Evolutionary conservation across 805 yeast genomes (phyloP), one percentile per base, ranked within the genome.

Genomic region (Suhomyces canberraensis): DNA sequence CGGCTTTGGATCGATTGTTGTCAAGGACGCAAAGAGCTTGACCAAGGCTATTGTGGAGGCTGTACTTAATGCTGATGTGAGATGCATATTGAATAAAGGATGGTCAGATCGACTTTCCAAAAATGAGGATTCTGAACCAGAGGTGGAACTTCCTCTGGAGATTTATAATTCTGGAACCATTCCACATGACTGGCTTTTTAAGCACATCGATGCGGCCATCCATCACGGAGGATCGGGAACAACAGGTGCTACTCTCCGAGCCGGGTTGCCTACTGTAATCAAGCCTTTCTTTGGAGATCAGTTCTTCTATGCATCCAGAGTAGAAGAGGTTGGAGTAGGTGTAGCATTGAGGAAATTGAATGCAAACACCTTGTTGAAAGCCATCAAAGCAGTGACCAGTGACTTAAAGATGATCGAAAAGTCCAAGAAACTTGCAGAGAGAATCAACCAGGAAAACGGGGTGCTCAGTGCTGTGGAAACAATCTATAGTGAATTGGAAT

Each of bases 221-320:
- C 98, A 91, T 56, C 98, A 91, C 56, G 98, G 98, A 26, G 98
- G 98, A 0, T 83, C 95, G 0, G 98, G 98, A 1, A 87, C 97
- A 0, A 91, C 97, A 0, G 98, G 98, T 6, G 96, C 96, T 0
- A 75, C 95, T 2, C 58, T 91, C 37, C 69, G 90, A 43, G 83
- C 85, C 11, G 98, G 98, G 0, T 58, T 84, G 21, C 97, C 98
- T 1, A 88, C 95, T 0, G 74, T 91, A 22, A 79, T 91, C 49
- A 91, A 90, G 57, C 98, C 98, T 2, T 91, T 91, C 53, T 91
- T 91, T 58, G 98, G 96, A 0, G 98, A 91, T 60, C 98, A 91
- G 60, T 90, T 86, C 54, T 91, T 91, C 56, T 91, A 86, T 58
- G 96, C 95, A 0, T 69, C 75, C 16, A 70, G 97, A 40, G 83